Evolutionary conservation across 1,284 basidiomycete species (phyloP).

Genomic region (Agaricales sp.): DNA sequence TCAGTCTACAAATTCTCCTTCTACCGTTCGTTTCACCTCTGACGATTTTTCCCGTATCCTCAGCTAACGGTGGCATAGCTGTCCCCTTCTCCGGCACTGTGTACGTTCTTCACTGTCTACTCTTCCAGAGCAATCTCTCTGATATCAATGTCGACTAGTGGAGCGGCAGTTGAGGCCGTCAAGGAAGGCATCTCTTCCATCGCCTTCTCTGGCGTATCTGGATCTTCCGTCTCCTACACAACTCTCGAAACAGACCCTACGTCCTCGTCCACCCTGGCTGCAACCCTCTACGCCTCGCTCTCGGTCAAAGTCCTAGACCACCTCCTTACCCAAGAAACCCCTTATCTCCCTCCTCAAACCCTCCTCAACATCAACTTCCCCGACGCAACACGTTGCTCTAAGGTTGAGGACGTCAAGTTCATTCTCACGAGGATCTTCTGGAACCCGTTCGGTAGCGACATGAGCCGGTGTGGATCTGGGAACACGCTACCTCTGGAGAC

Average conservation of each 20-base stretch:
- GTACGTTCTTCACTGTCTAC: constrained; percentile 23
- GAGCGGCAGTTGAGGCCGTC: constrained; percentile 36
- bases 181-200: constrained; percentile 36
- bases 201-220: constrained; percentile 35
- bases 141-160: constrained; percentile 19
- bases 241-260: constrained; percentile 25
- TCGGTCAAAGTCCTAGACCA: constrained; percentile 27
- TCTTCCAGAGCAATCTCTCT: not conserved
- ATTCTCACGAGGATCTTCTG: constrained; percentile 32
- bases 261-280: constrained; percentile 23
- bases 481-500: constrained; percentile 29
- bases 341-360: constrained; percentile 29
- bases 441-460: constrained; percentile 23
- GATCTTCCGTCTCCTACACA: constrained; percentile 33
- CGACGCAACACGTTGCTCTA: constrained; percentile 25
- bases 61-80: constrained; percentile 29
- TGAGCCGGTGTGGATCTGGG: constrained; percentile 28
- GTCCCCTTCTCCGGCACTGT: constrained; percentile 34
- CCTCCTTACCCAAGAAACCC: constrained; percentile 22
- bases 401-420: constrained; percentile 27
- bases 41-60: constrained; percentile 8
- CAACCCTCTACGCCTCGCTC: constrained; percentile 31
- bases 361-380: constrained; percentile 44
- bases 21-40: constrained; percentile 10
- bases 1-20: constrained; percentile 15